phyloP scores from a whole-genome alignment of 352 stramenopile genomes.

The Phytophthora brassicae region DNA sequence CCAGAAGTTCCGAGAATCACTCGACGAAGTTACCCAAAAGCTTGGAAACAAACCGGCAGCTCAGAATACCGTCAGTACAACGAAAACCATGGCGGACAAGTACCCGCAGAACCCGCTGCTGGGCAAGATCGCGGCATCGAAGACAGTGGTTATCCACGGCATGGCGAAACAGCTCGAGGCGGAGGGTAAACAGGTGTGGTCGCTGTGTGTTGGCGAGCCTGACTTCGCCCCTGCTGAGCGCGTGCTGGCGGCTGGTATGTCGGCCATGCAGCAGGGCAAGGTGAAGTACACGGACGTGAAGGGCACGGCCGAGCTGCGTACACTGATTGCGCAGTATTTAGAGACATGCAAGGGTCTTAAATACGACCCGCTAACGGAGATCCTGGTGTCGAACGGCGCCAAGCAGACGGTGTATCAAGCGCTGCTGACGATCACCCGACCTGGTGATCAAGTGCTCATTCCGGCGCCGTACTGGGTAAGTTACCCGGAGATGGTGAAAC shows the following conservation, averaged over 20 bases:
- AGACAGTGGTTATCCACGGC: conserved; percentile 94
- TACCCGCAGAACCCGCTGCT: conserved; percentile 84
- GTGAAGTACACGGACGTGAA: conserved; percentile 95
- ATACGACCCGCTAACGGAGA: conserved; percentile 89
- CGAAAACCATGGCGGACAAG: conserved; percentile 43
- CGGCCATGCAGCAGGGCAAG: conserved; percentile 58
- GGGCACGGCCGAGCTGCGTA: conserved; percentile 82
- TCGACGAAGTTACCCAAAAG: conserved; percentile 52
- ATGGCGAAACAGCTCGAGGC: conserved; percentile 95
- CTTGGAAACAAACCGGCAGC: conserved; percentile 27
- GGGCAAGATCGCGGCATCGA: conserved; percentile 81
- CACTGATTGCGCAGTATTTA: conserved; percentile 89
- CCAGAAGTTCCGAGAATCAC: conserved; percentile 67
- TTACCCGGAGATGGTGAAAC: conserved; percentile 96
- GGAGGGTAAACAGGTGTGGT: conserved; percentile 85
- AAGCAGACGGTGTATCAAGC: conserved; percentile 96
- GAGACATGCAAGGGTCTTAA: conserved; percentile 80
- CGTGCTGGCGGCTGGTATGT: conserved; percentile 84
- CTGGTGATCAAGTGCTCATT: conserved; percentile 94
- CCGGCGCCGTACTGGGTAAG: conserved; percentile 96
- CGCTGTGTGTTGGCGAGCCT: conserved; percentile 92
- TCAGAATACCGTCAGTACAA: not conserved
- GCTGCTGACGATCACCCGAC: conserved; percentile 88
- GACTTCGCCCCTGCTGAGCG: conserved; percentile 90
- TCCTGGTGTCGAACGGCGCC: conserved; percentile 95